These are phyloP conservation scores for Dendrocalamus sinicus DNA, from an alignment of 176 grass and related monocot genomes.

Conservation along the genomic window DNA sequence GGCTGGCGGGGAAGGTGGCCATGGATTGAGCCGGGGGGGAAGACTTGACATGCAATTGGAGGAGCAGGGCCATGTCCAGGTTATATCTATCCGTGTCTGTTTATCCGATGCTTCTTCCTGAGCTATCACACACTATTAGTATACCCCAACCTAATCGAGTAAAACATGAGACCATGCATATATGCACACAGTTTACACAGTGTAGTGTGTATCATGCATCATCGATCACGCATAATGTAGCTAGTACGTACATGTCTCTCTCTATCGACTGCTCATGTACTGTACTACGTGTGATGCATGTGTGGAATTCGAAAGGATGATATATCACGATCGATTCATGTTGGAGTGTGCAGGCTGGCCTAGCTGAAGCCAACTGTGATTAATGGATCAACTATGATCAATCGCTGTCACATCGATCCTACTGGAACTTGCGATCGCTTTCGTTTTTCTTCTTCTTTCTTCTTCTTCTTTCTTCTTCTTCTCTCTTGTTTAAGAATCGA, in stretches of 20 bases:
- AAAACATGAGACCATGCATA: slow-evolving; percentile 26
- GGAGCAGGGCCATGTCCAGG: slow-evolving; percentile 49
- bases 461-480: no score
- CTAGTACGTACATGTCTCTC: not conserved
- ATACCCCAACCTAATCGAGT: slow-evolving; percentile 27
- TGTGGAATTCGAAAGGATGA: not conserved
- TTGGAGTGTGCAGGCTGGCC: not conserved
- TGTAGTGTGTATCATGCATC: not conserved
- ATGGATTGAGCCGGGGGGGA: not conserved
- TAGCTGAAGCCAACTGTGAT: slow-evolving; percentile 23
- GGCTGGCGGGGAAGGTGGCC: not conserved
- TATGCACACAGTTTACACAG: not conserved
- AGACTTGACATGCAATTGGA: slow-evolving; percentile 59
- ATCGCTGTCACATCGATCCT: slow-evolving; percentile 31
- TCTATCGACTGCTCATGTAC: not conserved
- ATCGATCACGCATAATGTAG: not conserved
- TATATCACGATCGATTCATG: slow-evolving; percentile 9
- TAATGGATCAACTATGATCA: not conserved
- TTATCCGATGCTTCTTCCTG: slow-evolving; percentile 31
- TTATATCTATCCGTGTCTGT: slow-evolving; percentile 28
- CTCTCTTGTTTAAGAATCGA: not conserved
- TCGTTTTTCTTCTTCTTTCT: not conserved
- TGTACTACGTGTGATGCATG: not conserved
- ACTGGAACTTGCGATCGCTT: slow-evolving; percentile 16
- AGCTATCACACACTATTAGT: slow-evolving; percentile 27